Evolutionary conservation across 1,284 basidiomycete species (phyloP).

Genomic region (Ganoderma boninense): DNA sequence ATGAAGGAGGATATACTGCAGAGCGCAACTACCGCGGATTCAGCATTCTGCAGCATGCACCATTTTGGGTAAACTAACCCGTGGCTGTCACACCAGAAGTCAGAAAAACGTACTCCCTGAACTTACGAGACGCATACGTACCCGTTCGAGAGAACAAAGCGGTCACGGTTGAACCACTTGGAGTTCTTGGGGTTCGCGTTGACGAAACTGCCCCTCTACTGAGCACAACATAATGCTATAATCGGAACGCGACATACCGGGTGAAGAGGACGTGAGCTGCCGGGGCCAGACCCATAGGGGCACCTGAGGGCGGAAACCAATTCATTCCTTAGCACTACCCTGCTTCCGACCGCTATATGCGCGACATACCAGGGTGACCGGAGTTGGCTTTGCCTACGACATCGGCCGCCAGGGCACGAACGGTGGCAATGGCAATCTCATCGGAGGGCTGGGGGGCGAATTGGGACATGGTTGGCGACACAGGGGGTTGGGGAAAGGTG

Average conservation of each 20-base stretch:
- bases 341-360: not conserved
- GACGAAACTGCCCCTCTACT: slow-evolving; percentile 65
- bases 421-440: slow-evolving; percentile 68
- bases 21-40: slow-evolving; percentile 69
- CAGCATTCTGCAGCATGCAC: not conserved
- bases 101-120: not conserved
- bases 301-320: slow-evolving; percentile 55
- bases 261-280: slow-evolving; percentile 89
- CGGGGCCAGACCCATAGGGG: slow-evolving; percentile 94
- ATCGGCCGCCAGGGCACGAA: slow-evolving; percentile 78
- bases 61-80: slow-evolving; percentile 56
- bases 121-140: slow-evolving; percentile 40
- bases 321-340: slow-evolving; percentile 13
- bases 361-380: slow-evolving; percentile 81
- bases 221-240: not conserved
- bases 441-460: slow-evolving; percentile 58
- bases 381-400: slow-evolving; percentile 87
- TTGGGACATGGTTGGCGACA: slow-evolving; percentile 49
- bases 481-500: slow-evolving; percentile 26
- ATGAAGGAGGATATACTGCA: slow-evolving; percentile 87
- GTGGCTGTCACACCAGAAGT: slow-evolving; percentile 54
- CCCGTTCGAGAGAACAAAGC: slow-evolving; percentile 90
- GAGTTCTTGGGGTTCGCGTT: slow-evolving; percentile 89
- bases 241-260: slow-evolving; percentile 51
- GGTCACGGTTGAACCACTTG: slow-evolving; percentile 93